Evolutionary conservation across 768 basidiomycete genomes (phyloP).

Genomic region (Cystobasidium ongulense): DNA sequence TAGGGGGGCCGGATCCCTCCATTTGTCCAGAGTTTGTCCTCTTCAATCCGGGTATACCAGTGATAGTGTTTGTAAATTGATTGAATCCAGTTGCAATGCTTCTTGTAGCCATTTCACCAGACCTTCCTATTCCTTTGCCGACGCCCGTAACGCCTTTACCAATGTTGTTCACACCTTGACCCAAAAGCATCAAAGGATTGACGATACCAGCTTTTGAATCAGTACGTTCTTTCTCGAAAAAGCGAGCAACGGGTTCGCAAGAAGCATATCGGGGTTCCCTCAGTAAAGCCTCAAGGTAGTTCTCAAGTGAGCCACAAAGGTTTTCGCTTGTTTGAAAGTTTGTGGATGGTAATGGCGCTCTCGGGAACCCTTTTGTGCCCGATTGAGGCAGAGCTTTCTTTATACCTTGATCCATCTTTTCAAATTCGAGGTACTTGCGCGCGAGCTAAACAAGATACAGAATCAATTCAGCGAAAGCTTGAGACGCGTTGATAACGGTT

Average conservation of each 20-base stretch:
- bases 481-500: background rate
- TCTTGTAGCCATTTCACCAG: constrained; percentile 27
- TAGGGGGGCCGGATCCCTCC: background rate
- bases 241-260: constrained; percentile 24
- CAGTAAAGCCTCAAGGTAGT: constrained; percentile 30
- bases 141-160: constrained; percentile 13
- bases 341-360: constrained; percentile 28
- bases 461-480: background rate
- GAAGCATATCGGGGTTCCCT: constrained; percentile 18
- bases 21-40: background rate
- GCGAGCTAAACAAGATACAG: constrained; percentile 21
- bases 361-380: constrained; percentile 26
- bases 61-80: constrained; percentile 14
- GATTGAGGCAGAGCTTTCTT: constrained; percentile 26
- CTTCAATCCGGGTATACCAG: constrained; percentile 7
- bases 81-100: constrained; percentile 26
- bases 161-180: constrained; percentile 8
- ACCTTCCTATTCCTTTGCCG: constrained; percentile 20
- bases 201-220: constrained; percentile 16
- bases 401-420: constrained; percentile 31
- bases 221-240: constrained; percentile 33
- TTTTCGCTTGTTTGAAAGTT: constrained; percentile 27
- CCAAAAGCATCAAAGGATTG: constrained; percentile 15
- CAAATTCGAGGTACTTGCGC: constrained; percentile 27
- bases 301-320: constrained; percentile 16